Evolutionary conservation across 306 rosid species (phyloP).

Genomic region (Prunus kanzakura): DNA sequence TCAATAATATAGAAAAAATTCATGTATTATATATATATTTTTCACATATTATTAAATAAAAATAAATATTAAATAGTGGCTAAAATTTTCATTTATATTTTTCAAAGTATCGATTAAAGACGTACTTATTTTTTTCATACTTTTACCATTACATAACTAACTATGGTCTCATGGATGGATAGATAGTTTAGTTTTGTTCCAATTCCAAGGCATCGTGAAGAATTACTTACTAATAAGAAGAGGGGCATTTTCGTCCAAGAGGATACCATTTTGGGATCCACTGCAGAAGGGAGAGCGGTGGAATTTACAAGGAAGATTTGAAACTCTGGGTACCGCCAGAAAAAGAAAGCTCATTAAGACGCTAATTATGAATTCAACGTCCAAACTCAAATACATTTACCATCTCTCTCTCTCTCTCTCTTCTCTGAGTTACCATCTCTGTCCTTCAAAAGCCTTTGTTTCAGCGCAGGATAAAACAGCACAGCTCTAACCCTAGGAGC

Average conservation of each 20-base stretch:
- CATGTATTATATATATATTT: no score
- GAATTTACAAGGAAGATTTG: conserved; percentile 49
- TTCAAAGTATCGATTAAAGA: no score
- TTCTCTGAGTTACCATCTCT: neutral
- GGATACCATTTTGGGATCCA: conserved; percentile 23
- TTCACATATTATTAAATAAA: no score
- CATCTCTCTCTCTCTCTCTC: neutral
- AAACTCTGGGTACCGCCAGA: conserved; percentile 26
- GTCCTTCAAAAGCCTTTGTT: neutral
- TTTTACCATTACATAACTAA: no score
- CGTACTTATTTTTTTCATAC: no score
- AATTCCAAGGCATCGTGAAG: no score
- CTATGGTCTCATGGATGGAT: no score
- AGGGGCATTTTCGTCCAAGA: conserved; percentile 27
- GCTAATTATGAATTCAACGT: neutral
- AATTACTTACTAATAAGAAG: no score
- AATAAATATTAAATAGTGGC: no score
- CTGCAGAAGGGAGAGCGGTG: conserved; percentile 47
- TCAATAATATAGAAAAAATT: no score
- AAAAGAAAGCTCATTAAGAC: neutral
- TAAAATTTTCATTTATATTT: no score
- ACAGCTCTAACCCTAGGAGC: neutral
- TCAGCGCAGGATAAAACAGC: neutral
- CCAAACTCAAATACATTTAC: neutral
- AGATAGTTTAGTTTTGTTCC: no score